Evolutionary conservation across 192 early-diverging fungal species (phyloP).

Genomic region (Powellomyces hirtus): DNA sequence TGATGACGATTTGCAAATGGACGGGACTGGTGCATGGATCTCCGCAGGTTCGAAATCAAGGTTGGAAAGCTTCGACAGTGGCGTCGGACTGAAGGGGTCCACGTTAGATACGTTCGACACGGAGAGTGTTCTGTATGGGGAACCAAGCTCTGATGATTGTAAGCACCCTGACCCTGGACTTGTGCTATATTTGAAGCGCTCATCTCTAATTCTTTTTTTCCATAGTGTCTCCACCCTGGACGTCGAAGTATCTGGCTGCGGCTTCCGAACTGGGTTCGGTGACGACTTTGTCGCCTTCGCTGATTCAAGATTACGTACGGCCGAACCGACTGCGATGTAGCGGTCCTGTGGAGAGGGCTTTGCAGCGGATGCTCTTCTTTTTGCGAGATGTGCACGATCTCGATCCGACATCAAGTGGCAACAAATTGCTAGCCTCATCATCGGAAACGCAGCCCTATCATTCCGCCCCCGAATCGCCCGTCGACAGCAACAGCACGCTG

Average conservation of each 20-base stretch:
- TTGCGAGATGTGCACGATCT: conserved; percentile 62
- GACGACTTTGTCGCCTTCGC: conserved; percentile 5
- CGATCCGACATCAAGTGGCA: conserved; percentile 24
- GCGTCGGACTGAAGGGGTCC: neutral
- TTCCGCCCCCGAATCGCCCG: neutral
- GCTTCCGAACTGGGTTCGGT: conserved; percentile 6
- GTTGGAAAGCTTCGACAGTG: conserved; percentile 12
- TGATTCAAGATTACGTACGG: conserved; percentile 22
- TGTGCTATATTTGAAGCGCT: too few relatives aligned
- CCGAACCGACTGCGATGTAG: conserved; percentile 18
- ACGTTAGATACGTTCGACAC: neutral
- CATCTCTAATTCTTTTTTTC: neutral
- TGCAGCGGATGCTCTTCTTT: conserved; percentile 49
- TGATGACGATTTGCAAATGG: neutral
- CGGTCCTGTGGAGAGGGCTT: conserved; percentile 20
- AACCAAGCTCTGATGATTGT: neutral
- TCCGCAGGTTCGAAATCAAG: neutral
- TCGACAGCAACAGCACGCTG: neutral
- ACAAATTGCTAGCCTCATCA: conserved; percentile 34
- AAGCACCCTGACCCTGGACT: too few relatives aligned
- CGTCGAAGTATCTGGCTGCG: conserved; percentile 6
- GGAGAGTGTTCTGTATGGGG: neutral
- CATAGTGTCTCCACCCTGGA: neutral
- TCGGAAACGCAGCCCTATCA: neutral
- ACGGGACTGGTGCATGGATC: neutral